Conservation (phyloP, 2,329 filamentous ascomycete species). For the Chrysoporthe puriensis region DNA sequence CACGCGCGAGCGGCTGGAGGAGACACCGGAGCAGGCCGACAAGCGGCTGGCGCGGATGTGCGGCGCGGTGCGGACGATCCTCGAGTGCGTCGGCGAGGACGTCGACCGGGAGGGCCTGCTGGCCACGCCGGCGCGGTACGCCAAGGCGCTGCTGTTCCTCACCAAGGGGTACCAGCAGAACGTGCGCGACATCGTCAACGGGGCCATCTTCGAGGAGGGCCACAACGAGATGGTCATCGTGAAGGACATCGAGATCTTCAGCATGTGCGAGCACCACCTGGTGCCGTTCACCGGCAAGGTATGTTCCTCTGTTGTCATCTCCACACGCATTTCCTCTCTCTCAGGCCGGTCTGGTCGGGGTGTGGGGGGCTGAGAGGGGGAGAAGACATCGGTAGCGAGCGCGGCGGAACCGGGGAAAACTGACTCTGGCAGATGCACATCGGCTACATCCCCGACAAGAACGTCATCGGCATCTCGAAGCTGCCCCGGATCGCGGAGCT, state of each 20-base stretch:
- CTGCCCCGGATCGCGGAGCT: slow-evolving; percentile 95
- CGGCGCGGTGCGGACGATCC: slow-evolving; percentile 66
- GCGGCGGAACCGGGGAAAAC: not conserved
- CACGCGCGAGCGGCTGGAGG: slow-evolving; percentile 65
- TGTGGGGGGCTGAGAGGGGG: not conserved
- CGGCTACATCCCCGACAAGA: slow-evolving; percentile 89
- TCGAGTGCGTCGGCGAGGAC: slow-evolving; percentile 72
- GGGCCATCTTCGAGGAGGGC: slow-evolving; percentile 92
- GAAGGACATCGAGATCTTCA: slow-evolving; percentile 95
- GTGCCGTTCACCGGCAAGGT: slow-evolving; percentile 97
- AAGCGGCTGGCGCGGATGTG: slow-evolving; percentile 61
- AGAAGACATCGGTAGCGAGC: not conserved
- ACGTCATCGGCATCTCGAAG: slow-evolving; percentile 94
- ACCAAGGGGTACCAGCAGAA: slow-evolving; percentile 98
- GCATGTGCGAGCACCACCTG: slow-evolving; percentile 94
- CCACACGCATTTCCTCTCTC: not conserved
- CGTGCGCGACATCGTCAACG: slow-evolving; percentile 86
- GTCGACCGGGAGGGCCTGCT: slow-evolving; percentile 67
- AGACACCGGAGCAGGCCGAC: slow-evolving; percentile 54
- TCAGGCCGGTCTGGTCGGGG: not conserved
- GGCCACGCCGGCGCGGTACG: slow-evolving; percentile 81
- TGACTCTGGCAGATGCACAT: slow-evolving; percentile 81
- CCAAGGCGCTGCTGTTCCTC: slow-evolving; percentile 93
- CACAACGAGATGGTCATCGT: slow-evolving; percentile 98
- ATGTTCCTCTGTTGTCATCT: slow-evolving; percentile 31